phyloP scores from a whole-genome alignment of 192 early-diverging fungal genomes.

The Umbelopsis sp. region DNA sequence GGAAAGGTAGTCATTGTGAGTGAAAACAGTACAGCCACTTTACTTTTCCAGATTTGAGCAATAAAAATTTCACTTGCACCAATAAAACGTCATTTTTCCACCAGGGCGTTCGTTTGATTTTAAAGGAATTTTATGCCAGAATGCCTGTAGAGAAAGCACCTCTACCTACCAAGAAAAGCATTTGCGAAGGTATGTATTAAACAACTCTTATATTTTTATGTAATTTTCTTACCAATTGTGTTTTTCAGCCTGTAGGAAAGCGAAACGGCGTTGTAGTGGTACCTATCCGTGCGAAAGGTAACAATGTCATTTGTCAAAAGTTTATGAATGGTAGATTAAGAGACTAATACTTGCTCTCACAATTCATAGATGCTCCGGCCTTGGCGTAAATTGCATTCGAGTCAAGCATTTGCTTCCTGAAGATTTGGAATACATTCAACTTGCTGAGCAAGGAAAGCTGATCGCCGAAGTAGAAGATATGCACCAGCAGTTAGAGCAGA shows the following conservation, averaged over 20 bases:
- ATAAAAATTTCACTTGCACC: too few species aligned
- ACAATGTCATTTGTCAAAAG: neutral
- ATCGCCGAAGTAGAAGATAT: neutral
- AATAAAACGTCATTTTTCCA: too few species aligned
- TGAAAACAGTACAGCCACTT: too few species aligned
- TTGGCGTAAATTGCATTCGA: neutral
- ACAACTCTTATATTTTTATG: neutral
- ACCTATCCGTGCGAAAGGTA: neutral
- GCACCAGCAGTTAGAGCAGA: neutral
- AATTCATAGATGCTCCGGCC: neutral
- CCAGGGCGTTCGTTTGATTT: neutral
- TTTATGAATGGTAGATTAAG: too few species aligned
- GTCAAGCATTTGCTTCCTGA: neutral
- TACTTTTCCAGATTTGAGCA: too few species aligned
- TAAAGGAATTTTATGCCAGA: neutral
- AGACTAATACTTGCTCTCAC: neutral
- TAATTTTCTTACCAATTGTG: neutral
- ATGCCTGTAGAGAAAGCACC: slow-evolving; percentile 2
- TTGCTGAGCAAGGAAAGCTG: neutral
- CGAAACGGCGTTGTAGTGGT: neutral
- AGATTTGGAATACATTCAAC: slow-evolving; percentile 13
- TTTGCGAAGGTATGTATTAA: neutral
- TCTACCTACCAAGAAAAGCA: slow-evolving; percentile 4
- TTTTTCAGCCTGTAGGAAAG: slow-evolving; percentile 3
- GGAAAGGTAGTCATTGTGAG: neutral